These are phyloP conservation scores for Echinosophora koreensis DNA, from an alignment of 306 rosid species.

Conservation along the genomic window DNA sequence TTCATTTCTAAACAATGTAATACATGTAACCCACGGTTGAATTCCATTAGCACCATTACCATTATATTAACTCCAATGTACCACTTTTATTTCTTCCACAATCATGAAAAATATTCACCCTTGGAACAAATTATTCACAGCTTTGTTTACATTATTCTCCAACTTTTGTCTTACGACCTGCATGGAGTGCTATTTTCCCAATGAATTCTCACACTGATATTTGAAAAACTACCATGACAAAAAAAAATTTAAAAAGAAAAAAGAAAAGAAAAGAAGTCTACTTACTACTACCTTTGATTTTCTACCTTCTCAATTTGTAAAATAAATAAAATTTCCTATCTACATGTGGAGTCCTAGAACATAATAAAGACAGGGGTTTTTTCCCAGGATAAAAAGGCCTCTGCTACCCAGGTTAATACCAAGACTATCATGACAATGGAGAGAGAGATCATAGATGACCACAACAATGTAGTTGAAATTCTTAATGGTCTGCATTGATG, in stretches of 20 bases:
- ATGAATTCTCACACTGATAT: conserved; percentile 10
- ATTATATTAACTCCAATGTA: background rate
- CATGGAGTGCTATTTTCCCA: conserved; percentile 33
- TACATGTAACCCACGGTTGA: background rate
- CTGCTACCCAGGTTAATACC: conserved; percentile 53
- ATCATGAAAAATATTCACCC: conserved; percentile 37
- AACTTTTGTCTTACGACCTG: conserved; percentile 56
- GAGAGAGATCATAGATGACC: conserved; percentile 66
- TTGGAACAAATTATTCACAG: background rate
- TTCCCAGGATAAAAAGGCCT: conserved; percentile 54
- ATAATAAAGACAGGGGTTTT: conserved; percentile 40
- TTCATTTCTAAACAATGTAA: too few species aligned
- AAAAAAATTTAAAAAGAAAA: background rate
- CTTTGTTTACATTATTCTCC: conserved; percentile 49
- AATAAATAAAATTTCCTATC: conserved; percentile 36
- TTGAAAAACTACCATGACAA: background rate
- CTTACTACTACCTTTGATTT: background rate
- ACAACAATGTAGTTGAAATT: conserved; percentile 49
- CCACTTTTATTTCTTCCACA: background rate
- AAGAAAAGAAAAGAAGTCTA: background rate
- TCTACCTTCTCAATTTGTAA: conserved; percentile 1
- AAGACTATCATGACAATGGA: conserved; percentile 66
- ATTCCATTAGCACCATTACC: too few species aligned
- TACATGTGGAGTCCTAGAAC: conserved; percentile 39
- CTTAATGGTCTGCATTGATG: conserved; percentile 71